Base-by-base conservation (phyloP, 495 filamentous ascomycete genomes). In the Podospora pseudoanserina region DNA sequence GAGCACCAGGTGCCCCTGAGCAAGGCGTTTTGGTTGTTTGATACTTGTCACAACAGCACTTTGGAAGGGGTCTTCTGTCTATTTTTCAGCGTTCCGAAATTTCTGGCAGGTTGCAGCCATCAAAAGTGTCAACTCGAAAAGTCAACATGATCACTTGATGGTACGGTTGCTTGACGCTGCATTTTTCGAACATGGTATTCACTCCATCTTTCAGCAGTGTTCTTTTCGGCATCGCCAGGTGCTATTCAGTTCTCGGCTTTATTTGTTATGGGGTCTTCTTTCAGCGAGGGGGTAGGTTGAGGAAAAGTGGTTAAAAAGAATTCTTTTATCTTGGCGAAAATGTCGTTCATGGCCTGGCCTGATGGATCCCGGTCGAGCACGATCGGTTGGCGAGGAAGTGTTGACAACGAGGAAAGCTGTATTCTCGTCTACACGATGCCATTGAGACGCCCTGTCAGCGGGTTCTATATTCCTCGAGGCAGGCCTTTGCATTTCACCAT, bases 391-490 rank as follows among this genome's bases (percentile, higher is more conserved):
- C 68, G 74, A 75, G 68, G 74, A 75, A 72, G 68, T 69, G 72
- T 75, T 67, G 72, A 74, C 74, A 18, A 49, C 13, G 30, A 67
- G 44, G 55, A 60, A 32, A 63, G 27, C 34, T 63, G 34, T 64
- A 28, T 16, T 44, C 20, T 69, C 64, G 74, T 74, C 69, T 63
- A 74, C 74, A 70, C 72, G 61, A 75, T 63, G 74, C 74, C 66
- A 72, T 63, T 68, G 59, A 54, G 67, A 58, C 63, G 49, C 23
- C n/a, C 63, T 1, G 30, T 19, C 55, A 5, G 39, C 39, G 39
- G 39, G 39, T 49, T 49, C 39, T 49, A 49, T 49, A 13, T 13
- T 49, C 39, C 2, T 49, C 9, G 39, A 49, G 39, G 39, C 39
- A 49, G 39, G 39, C 39, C 39, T 49, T 49, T 49, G 13, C 7